A percentile compares a stretch with the other conserved stretches of the same genome.
phyloP scores from a whole-genome alignment of 2,329 filamentous ascomycete genomes.

The Scedosporium aurantiacum region DNA sequence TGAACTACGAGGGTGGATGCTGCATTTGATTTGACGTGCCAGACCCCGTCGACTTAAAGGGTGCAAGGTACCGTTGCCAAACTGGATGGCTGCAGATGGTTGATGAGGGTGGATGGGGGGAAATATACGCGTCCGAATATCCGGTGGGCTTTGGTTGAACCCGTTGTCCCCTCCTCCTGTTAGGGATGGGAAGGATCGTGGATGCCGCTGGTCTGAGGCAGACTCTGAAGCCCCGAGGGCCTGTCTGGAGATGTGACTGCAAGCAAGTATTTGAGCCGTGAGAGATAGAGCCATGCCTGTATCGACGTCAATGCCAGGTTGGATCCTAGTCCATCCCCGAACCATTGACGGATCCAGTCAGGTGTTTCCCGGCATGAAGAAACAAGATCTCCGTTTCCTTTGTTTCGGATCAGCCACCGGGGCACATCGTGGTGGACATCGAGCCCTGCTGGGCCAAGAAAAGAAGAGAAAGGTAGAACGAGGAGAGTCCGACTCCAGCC shows the following conservation, averaged over 20 bases:
- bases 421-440: no score
- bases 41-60: not conserved
- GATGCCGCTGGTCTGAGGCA: not conserved
- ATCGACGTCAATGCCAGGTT: not conserved
- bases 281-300: not conserved
- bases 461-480: not conserved
- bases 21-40: not conserved
- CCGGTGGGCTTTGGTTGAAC: no score
- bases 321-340: not conserved
- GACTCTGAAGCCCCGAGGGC: not conserved
- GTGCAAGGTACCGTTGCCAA: not conserved
- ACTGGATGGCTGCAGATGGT: not conserved
- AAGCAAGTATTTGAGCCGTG: no score
- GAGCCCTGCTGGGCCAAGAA: not conserved
- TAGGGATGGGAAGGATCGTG: no score
- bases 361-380: not conserved
- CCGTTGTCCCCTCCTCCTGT: no score
- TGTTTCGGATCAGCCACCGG: not conserved
- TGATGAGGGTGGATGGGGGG: not conserved
- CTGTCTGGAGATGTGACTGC: no score
- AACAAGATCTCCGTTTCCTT: not conserved
- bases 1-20: not conserved
- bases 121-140: not conserved
- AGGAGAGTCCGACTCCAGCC: not conserved
- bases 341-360: not conserved